Evolutionary conservation across 495 filamentous ascomycete genomes (phyloP), one percentile per base, ranked within the genome.

Genomic region (Neurospora sp.): DNA sequence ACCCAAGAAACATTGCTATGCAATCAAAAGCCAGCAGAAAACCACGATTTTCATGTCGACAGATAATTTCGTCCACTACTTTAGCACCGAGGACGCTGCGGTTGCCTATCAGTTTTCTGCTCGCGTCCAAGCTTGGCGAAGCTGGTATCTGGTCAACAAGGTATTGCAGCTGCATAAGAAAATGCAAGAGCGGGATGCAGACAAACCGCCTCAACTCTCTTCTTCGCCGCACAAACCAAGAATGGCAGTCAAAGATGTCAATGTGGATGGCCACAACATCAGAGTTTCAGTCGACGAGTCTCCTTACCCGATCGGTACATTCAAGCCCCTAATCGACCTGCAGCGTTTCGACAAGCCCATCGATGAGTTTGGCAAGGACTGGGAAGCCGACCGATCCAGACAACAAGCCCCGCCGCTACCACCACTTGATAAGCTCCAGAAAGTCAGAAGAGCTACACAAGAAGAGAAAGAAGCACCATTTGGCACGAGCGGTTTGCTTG

Each of bases 1-100:
- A 1, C 93, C 93, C 0, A 94, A 93, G 76, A 90, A 89, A 76
- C 84, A 90, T 71, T 97, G 93, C 80, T 94, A 91, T 77, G 94
- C 93, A 4, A 86, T 99, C 75, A 98, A 97, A 79, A 96, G 93
- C 74, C 96, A 97, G 80, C 91, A 98, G 78, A 97, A 96, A 76
- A 90, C 91, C 6, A 90, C 86, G 41, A 89, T 97, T 78, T 99
- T 98, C 76, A 78, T 92, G 42, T 90, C 89, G 41, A 91, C 90
- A 0, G 89, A 92, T 35, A 94, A 94, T 72, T 99, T 92, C 79
- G 90, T 96, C 12, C 95, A 98, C 74, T 97, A 94, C 80, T 97
- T 99, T 81, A 88, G 88, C 53, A 94, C 90, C 8, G 92, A 92
- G 20, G 92, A 97, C 74, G 83, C 85, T 16, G 76, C 83, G 2